Evolutionary conservation across 2,329 filamentous ascomycete genomes (phyloP), one percentile per base, ranked within the genome.

Genomic region (Corinectria fuckeliana): DNA sequence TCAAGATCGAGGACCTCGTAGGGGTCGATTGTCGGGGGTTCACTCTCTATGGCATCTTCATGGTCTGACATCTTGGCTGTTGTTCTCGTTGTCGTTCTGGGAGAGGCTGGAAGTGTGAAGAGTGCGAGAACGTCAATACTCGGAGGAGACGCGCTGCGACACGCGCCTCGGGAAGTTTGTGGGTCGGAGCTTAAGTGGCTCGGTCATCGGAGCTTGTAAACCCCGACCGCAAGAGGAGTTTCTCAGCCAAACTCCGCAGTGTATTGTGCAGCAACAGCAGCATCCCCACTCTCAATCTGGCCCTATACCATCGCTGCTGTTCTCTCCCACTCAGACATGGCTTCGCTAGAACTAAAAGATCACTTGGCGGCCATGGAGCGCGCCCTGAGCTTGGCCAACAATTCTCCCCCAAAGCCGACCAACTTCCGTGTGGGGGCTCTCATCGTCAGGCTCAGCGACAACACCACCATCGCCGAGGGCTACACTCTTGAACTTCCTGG

Each of bases 391-490:
- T 82, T 93, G 63, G 93, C 95, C 11, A 82, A 84, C 32, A 85
- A 90, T 64, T 96, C 93, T 10, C 91, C 92, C 2, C 92, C 92
- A 25, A 93, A 90, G 70, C 90, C 93, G 2, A 93, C 92, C 50
- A 98, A 98, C 76, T 99, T 93, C 80, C 88, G 94, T 60, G 93
- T 99, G 20, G 95, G 95, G 39, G 95, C 95, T n/a, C 76, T 97
- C n/a, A 82, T 98, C 36, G 83, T 95, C 18, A 82, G 87, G 58
- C 74, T 81, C 13, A 76, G 77, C 39, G 82, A 79, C 32, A 82
- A 87, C 67, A 73, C 77, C 23, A 80, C 96, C 58, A 81, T 96
- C 25, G 86, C 91, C 1, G 91, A 91, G 2, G 94, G 95, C 54
- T 98, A 94, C 78, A 97, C 95, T 0, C 84, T 97, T 58, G 94